Evolutionary conservation across 441 rosid species (phyloP).

Genomic region (Arabidopsis hybrid): DNA sequence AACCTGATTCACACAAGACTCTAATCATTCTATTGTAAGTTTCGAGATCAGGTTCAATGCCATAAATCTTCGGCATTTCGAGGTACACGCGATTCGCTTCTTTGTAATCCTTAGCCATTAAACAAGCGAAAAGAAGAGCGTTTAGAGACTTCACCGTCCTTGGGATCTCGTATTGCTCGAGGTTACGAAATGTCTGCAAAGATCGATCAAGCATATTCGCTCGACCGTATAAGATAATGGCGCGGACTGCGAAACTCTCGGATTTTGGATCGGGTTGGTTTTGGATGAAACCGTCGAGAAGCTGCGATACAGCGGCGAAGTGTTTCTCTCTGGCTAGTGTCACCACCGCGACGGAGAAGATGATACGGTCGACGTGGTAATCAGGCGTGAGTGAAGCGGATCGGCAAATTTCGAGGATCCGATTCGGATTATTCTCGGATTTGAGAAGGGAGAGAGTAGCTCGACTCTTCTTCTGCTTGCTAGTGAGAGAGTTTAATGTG

Average conservation of each 20-base stretch:
- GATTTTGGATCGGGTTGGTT: constrained; percentile 62
- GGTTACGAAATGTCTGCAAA: constrained; percentile 56
- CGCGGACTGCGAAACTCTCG: constrained; percentile 67
- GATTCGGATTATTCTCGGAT: constrained; percentile 68
- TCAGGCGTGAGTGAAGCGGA: constrained; percentile 71
- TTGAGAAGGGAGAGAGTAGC: constrained; percentile 70
- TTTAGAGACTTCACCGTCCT: constrained; percentile 69
- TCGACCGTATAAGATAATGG: constrained; percentile 77
- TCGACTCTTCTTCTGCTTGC: constrained; percentile 63
- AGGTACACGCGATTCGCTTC: constrained; percentile 65
- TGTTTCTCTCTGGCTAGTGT: constrained; percentile 59
- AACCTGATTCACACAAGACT: constrained; percentile 66
- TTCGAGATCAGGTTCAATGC: constrained; percentile 63
- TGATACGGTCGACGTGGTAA: constrained; percentile 64
- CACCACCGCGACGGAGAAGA: constrained; percentile 71
- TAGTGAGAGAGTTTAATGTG: constrained; percentile 51
- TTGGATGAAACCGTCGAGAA: constrained; percentile 64
- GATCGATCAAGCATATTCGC: constrained; percentile 81
- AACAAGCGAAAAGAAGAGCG: constrained; percentile 68
- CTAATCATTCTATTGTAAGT: constrained; percentile 67
- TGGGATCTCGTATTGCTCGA: constrained; percentile 52
- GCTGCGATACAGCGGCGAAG: constrained; percentile 54
- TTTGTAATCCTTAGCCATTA: constrained; percentile 56
- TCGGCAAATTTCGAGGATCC: constrained; percentile 74
- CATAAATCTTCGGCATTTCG: constrained; percentile 62